phyloP scores from a whole-genome alignment of 2,329 filamentous ascomycete species.

The Claviceps quebecensis region DNA sequence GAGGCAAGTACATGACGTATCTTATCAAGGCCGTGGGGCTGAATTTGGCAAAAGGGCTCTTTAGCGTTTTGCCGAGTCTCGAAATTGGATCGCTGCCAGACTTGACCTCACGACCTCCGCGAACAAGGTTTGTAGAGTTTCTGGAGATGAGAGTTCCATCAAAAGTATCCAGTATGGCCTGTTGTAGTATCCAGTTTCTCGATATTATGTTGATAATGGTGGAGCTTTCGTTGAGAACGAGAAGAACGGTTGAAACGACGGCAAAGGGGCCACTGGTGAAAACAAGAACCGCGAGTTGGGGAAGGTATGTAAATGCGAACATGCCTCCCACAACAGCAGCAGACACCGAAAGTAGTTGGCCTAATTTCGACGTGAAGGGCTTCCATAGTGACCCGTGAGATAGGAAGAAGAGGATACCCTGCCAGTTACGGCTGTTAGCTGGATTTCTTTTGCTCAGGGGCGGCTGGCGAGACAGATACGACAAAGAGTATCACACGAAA shows the following conservation, averaged over 20 bases:
- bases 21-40: conserved; percentile 52
- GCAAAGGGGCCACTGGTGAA: conserved; percentile 76
- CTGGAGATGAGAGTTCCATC: conserved; percentile 53
- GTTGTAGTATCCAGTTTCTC: conserved; percentile 63
- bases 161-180: conserved; percentile 77
- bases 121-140: conserved; percentile 47
- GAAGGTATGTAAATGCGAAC: conserved; percentile 78
- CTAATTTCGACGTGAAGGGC: conserved; percentile 40
- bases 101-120: conserved; percentile 60
- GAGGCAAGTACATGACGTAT: conserved; percentile 72
- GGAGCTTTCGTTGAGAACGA: conserved; percentile 51
- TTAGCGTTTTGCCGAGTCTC: conserved; percentile 42
- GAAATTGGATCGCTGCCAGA: conserved; percentile 41
- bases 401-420: conserved; percentile 47
- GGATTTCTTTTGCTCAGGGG: too few relatives aligned
- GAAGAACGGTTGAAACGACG: conserved; percentile 55
- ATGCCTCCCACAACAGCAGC: conserved; percentile 60
- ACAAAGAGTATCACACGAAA: too few relatives aligned
- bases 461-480: too few relatives aligned
- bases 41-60: conserved; percentile 42
- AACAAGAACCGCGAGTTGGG: conserved; percentile 69
- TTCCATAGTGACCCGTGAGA: conserved; percentile 43
- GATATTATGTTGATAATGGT: conserved; percentile 42
- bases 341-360: conserved; percentile 55
- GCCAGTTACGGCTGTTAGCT: neutral